Base-by-base conservation (phyloP, 495 filamentous ascomycete genomes). In the Neurospora terricola region DNA sequence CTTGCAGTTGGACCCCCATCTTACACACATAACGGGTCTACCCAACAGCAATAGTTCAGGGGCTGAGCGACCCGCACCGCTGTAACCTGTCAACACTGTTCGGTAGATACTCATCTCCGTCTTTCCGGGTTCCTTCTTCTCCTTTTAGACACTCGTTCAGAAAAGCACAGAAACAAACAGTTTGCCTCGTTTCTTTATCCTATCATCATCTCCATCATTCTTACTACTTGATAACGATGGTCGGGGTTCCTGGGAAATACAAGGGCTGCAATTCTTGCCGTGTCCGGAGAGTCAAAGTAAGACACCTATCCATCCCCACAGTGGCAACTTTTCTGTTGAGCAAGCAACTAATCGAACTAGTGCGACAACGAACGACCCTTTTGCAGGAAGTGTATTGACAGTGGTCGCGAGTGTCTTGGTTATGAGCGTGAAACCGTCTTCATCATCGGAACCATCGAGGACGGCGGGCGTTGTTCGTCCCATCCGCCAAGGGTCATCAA, bases 321-420 rank as follows among this genome's bases (percentile, higher is more conserved):
- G 27, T 38, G 21, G 14, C 23, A 40, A 27, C 1, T 37, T 37
- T 38, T 70, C 16, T 38, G 70, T 21, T 30, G 37, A 48, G 27
- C n/a, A 36, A 69, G 71, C 11, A 36, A 38, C 73, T 75, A 30
- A 74, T 73, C 38, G 1, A 10, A 37, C 27, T 40, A 77, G 74
- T 90, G 88, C 81, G 88, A 89, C 76, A 91, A 90, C 82, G 85
- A 86, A 66, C 86, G 85, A 36, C 89, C 89, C 6, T 85, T 86
- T 70, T 91, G 89, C 77, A 85, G 85, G 73, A 90, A 90, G 73
- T 91, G 89, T 79, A 83, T 84, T 68, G 87, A 90, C 83, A 87
- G 87, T 79, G 86, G 87, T 71, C 86, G 90, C 73, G 84, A 88
- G 78, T 91, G 89, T 76, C 80, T 86, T 70, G 89, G 89, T 54